Evolutionary conservation across 768 basidiomycete species (phyloP).

Genomic region (Pluteus cervinus): DNA sequence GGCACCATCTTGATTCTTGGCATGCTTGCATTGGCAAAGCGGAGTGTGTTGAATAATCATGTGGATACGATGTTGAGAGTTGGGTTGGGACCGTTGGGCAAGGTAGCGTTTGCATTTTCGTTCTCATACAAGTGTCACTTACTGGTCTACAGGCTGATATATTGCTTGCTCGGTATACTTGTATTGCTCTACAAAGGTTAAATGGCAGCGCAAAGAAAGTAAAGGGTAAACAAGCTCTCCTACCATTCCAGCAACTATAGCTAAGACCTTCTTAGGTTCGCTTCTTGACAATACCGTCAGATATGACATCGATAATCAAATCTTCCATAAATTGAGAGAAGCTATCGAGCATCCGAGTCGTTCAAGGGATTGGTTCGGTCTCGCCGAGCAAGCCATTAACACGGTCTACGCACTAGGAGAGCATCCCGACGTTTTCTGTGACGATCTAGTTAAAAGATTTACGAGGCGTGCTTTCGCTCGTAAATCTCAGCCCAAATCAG

Average conservation of each 20-base stretch:
- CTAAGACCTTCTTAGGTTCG: constrained; percentile 50
- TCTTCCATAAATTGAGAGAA: constrained; percentile 80
- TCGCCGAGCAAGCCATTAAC: constrained; percentile 96
- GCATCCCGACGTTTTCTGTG: constrained; percentile 83
- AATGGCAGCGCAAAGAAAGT: constrained; percentile 96
- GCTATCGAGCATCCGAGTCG: constrained; percentile 76
- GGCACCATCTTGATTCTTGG: constrained; percentile 96
- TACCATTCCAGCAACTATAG: neutral
- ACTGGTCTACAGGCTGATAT: constrained; percentile 62
- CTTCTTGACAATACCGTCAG: constrained; percentile 82
- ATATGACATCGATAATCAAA: constrained; percentile 77
- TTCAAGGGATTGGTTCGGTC: constrained; percentile 92
- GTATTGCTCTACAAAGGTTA: constrained; percentile 85
- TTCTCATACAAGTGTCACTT: neutral
- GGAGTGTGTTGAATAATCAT: constrained; percentile 66
- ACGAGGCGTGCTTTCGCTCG: constrained; percentile 66
- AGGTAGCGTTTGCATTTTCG: constrained; percentile 37
- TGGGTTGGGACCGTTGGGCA: constrained; percentile 79
- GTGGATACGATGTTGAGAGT: constrained; percentile 83
- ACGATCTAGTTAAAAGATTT: constrained; percentile 76
- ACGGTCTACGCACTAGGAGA: constrained; percentile 93
- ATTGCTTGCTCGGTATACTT: constrained; percentile 88
- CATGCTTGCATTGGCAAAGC: constrained; percentile 88
- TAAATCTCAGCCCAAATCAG: constrained; percentile 19
- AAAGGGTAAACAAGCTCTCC: constrained; percentile 56